A percentile compares a stretch with the other conserved stretches of the same genome.
Conservation (phyloP, 208 protist genomes). For the Endotrypanum monterogeii region DNA sequence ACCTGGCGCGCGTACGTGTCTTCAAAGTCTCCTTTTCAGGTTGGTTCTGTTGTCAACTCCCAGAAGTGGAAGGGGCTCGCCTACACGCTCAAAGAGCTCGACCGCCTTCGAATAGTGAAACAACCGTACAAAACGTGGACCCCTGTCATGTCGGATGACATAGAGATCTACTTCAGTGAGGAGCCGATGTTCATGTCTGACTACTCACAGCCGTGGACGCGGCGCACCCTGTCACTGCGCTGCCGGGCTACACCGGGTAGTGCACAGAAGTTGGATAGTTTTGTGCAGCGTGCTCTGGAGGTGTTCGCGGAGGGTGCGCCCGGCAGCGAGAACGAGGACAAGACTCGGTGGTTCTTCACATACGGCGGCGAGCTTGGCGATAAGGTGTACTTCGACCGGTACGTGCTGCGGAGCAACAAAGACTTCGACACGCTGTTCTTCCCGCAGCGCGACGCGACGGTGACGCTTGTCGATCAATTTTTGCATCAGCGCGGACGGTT, state of each 20-base stretch:
- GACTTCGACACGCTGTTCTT: slow-evolving; percentile 91
- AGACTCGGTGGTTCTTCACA: slow-evolving; percentile 13
- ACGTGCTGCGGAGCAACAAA: slow-evolving; percentile 73
- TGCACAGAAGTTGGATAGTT: slow-evolving; percentile 4
- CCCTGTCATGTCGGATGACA: neutral
- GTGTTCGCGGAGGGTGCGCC: slow-evolving; percentile 20
- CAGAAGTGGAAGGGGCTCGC: too few relatives aligned
- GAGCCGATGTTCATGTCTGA: neutral
- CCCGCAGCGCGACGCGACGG: slow-evolving; percentile 56
- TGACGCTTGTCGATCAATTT: slow-evolving; percentile 86
- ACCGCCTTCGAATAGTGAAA: slow-evolving; percentile 13
- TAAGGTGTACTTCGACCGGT: slow-evolving; percentile 62
- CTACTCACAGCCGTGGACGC: slow-evolving; percentile 7
- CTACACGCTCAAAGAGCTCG: neutral
- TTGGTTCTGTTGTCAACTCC: neutral
- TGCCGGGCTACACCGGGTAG: slow-evolving; percentile 2
- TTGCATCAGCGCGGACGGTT: slow-evolving; percentile 71
- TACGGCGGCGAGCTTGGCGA: slow-evolving; percentile 22
- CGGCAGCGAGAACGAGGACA: neutral
- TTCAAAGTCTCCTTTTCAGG: neutral
- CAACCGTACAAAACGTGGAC: slow-evolving; percentile 4
- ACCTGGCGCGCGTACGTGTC: neutral
- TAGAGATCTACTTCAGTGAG: slow-evolving; percentile 14
- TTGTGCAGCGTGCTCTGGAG: slow-evolving; percentile 31
- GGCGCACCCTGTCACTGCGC: slow-evolving; percentile 14